A percentile compares a stretch with the other conserved stretches of the same genome.
These are phyloP conservation scores for Polytrichum formosum DNA, from an alignment of 225 moss, liverwort and hornwort species.

Conservation along the genomic window DNA sequence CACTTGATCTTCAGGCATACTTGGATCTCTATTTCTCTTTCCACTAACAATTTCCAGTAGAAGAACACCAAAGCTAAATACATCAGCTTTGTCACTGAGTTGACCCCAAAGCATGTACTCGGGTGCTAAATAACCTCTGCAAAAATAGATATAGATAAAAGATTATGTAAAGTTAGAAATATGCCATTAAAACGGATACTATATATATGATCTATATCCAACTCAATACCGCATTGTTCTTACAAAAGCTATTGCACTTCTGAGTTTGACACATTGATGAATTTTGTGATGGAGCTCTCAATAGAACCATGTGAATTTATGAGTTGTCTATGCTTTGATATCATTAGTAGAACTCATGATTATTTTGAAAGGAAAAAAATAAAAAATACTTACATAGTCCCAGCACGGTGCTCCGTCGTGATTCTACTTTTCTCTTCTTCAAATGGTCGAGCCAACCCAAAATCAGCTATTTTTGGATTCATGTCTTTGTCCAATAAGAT, in stretches of 20 bases:
- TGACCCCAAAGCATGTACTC: conserved; percentile 8
- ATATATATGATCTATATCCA: no score
- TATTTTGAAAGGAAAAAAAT: no score
- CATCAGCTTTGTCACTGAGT: conserved; percentile 11
- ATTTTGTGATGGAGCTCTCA: no score
- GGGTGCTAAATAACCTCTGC: conserved; percentile 5
- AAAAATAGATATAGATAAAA: background rate
- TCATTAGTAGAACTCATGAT: no score
- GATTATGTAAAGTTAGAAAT: no score
- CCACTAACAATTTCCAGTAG: conserved; percentile 6
- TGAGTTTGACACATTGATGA: no score
- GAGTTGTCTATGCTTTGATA: no score
- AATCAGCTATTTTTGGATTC: conserved; percentile 42
- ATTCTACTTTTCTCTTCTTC: conserved; percentile 26
- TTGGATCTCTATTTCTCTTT: conserved; percentile 1
- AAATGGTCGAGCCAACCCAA: conserved; percentile 39
- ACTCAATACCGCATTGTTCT: no score
- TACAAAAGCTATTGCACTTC: no score
- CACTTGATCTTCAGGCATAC: background rate
- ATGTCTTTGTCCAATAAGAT: conserved; percentile 40
- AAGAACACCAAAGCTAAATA: conserved; percentile 15
- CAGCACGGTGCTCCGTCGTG: conserved; percentile 25
- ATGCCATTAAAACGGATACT: no score
- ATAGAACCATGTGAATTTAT: no score
- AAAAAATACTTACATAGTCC: conserved; percentile 6